Conservation (phyloP, 2,329 filamentous ascomycete genomes). For the Ophiocordyceps camponoti-rufipedis region DNA sequence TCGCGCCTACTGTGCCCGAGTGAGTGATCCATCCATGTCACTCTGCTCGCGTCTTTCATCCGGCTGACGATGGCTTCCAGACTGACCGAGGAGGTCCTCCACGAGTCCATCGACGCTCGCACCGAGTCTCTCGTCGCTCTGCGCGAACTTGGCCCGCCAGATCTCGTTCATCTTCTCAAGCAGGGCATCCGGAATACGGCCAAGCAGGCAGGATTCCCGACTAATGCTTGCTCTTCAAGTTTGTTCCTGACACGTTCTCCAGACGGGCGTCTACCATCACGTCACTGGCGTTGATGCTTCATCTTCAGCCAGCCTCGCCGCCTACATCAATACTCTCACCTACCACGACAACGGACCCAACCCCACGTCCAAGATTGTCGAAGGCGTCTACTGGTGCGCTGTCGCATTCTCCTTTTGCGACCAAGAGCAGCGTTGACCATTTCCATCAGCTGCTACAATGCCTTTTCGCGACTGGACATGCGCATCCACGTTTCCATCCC, state of each 20-base stretch:
- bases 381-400: conserved; percentile 77
- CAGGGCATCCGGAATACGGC: conserved; percentile 37
- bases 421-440: conserved; percentile 4
- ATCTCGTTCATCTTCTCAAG: conserved; percentile 89
- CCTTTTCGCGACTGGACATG: conserved; percentile 95
- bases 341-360: conserved; percentile 69
- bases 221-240: neutral
- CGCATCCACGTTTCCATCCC: conserved; percentile 95
- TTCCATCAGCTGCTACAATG: conserved; percentile 70
- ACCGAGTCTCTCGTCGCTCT: conserved; percentile 74
- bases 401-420: too few species aligned
- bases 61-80: conserved; percentile 26
- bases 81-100: conserved; percentile 82
- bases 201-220: conserved; percentile 27
- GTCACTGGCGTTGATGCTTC: conserved; percentile 94
- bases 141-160: conserved; percentile 86
- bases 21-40: conserved; percentile 19
- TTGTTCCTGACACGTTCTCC: conserved; percentile 4
- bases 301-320: conserved; percentile 87
- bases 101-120: conserved; percentile 81
- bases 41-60: neutral
- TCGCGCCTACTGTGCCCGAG: conserved; percentile 61
- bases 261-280: conserved; percentile 94
- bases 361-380: conserved; percentile 63
- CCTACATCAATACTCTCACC: conserved; percentile 95